Conservation (phyloP, 2,329 filamentous ascomycete species). For the Neonectria hederae region DNA sequence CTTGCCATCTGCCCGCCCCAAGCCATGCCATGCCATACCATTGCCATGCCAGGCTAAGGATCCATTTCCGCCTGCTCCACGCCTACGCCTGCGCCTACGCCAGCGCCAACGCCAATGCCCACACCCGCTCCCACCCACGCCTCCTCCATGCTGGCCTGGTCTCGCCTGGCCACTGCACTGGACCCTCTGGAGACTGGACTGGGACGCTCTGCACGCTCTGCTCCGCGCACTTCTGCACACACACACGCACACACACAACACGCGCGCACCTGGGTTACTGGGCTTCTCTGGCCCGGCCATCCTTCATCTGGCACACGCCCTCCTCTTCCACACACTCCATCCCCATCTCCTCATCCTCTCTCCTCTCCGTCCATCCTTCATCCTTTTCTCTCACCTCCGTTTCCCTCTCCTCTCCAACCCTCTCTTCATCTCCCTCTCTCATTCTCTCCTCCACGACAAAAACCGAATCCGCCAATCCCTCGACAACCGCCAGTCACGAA, state of each 20-base stretch:
- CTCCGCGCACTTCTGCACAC: constrained; percentile 2
- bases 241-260: constrained; percentile 17
- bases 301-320: constrained; percentile 24
- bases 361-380: constrained; percentile 33
- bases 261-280: constrained; percentile 8
- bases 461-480: constrained; percentile 50
- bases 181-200: neutral
- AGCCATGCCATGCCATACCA: constrained; percentile 14
- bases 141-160: constrained; percentile 12
- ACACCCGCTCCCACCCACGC: constrained; percentile 12
- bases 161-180: constrained; percentile 2
- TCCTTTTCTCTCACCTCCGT: constrained; percentile 34
- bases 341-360: constrained; percentile 41
- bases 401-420: constrained; percentile 34
- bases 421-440: constrained; percentile 31
- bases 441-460: constrained; percentile 43
- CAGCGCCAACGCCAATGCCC: neutral
- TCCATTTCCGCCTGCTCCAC: constrained; percentile 20
- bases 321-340: constrained; percentile 42
- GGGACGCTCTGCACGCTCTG: neutral
- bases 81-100: constrained; percentile 13
- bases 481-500: constrained; percentile 49
- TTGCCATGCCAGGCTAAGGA: constrained; percentile 9
- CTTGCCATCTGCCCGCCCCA: neutral
- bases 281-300: constrained; percentile 37